Evolutionary conservation across 2,329 filamentous ascomycete genomes (phyloP), one percentile per base, ranked within the genome.

Genomic region (Hymenoscyphus albidus): DNA sequence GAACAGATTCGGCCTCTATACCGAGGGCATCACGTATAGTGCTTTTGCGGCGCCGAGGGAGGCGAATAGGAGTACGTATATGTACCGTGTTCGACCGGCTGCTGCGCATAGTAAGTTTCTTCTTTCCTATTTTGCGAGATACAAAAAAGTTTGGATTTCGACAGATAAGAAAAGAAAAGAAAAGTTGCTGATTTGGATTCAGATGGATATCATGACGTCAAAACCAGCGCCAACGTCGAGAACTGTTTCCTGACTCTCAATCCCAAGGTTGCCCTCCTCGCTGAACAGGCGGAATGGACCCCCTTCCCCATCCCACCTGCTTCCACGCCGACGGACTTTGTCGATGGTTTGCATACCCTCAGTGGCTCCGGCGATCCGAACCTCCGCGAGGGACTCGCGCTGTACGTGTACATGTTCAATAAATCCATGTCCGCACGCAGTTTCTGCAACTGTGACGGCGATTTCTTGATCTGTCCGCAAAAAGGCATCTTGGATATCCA

Each of bases 161-260:
- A 27, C 27, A 27, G 27, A 27, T 0, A 27, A 27, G 1, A 3
- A 27, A 27, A 27, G 18, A 5, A 14, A 5, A 12, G 18, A 56
- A 22, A 3, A 27, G 4, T 14, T 38, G 48, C 39, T 58, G 14
- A 44, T 38, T 16, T 27, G 39, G 18, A 44, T 65, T 71, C 10
- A 92, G 93, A 74, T 88, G 69, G 72, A 16, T 78, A 77, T 62
- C 65, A 72, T 14, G 62, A 76, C 59, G 73, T 79, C 10, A 73
- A 78, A 61, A 74, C 76, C 5, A 78, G 74, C 91, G 76, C 81
- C 91, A 39, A 85, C 88, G 72, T 94, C 88, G 90, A 86, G 90
- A 87, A 91, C 70, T 81, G 92, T 67, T 84, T 83, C 70, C 75
- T 80, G 2, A 78, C 79, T 10, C 70, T 77, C 32, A 83, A 83